Conservation (phyloP, 768 basidiomycete genomes). For the Auriscalpium orientale region DNA sequence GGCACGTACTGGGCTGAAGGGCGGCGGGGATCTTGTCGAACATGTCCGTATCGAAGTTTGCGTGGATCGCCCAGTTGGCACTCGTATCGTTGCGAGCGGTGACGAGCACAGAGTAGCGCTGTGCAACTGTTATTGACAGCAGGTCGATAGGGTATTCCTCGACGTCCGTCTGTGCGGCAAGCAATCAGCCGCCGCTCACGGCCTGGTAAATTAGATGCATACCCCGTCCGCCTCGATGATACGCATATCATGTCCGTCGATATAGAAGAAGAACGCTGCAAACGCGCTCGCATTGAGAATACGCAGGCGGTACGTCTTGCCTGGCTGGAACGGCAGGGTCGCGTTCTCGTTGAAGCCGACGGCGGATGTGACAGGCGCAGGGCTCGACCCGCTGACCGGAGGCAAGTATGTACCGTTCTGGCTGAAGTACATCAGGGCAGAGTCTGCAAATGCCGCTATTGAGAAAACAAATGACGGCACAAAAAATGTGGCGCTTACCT, state of each 20-base stretch:
- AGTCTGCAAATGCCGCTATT: conserved; percentile 37
- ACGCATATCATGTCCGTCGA: conserved; percentile 80
- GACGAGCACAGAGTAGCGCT: conserved; percentile 90
- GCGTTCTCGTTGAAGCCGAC: conserved; percentile 87
- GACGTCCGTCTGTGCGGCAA: conserved; percentile 54
- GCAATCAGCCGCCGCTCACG: neutral
- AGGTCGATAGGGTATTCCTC: conserved; percentile 66
- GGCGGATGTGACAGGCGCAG: conserved; percentile 38
- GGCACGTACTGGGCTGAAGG: conserved; percentile 62
- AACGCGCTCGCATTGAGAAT: conserved; percentile 81
- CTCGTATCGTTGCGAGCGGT: conserved; percentile 77
- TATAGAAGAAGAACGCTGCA: conserved; percentile 76
- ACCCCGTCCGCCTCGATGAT: conserved; percentile 83
- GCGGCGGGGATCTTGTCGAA: conserved; percentile 74
- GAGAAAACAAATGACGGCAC: neutral
- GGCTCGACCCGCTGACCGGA: conserved; percentile 43
- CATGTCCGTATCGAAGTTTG: conserved; percentile 86
- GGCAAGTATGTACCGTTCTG: conserved; percentile 67
- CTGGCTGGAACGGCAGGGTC: conserved; percentile 73
- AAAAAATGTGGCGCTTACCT: conserved; percentile 31
- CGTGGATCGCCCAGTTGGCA: conserved; percentile 84
- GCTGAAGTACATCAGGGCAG: conserved; percentile 77
- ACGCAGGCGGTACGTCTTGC: conserved; percentile 85
- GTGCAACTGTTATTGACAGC: conserved; percentile 73
- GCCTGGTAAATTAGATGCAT: conserved; percentile 20